Conservation (phyloP, 2,329 filamentous ascomycete genomes). For the Cercospora sesami region DNA sequence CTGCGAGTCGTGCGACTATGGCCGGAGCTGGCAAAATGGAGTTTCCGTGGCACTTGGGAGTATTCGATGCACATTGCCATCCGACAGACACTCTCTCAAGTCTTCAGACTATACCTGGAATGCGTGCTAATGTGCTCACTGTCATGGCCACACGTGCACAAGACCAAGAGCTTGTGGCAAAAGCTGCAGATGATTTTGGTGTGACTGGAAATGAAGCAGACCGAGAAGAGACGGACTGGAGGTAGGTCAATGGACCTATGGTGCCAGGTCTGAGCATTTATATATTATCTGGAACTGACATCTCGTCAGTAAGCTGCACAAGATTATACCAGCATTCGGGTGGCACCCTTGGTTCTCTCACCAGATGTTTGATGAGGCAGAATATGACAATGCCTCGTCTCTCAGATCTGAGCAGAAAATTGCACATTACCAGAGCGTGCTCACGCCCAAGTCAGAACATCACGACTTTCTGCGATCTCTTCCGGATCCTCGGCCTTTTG, state of each 20-base stretch:
- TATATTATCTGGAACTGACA: not conserved
- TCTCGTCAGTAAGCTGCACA: conserved; percentile 38
- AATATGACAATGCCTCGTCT: conserved; percentile 34
- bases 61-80: conserved; percentile 81
- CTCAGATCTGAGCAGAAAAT: conserved; percentile 49
- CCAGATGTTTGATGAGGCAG: conserved; percentile 65
- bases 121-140: conserved; percentile 67
- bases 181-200: conserved; percentile 59
- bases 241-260: conserved; percentile 36
- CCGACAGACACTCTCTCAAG: conserved; percentile 74
- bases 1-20: conserved; percentile 21
- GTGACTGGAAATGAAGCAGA: conserved; percentile 39
- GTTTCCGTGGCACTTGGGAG: conserved; percentile 69
- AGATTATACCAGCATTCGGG: conserved; percentile 71
- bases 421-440: conserved; percentile 66
- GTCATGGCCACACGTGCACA: conserved; percentile 76
- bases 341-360: conserved; percentile 89
- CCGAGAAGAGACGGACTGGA: conserved; percentile 32
- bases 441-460: conserved; percentile 59
- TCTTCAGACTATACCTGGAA: conserved; percentile 58
- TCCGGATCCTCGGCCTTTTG: conserved; percentile 62
- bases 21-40: conserved; percentile 18
- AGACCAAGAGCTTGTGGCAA: conserved; percentile 71
- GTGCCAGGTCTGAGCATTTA: not conserved
- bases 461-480: conserved; percentile 53